Conservation (phyloP, 2,329 filamentous ascomycete genomes). For the Aspergillus terreus region DNA sequence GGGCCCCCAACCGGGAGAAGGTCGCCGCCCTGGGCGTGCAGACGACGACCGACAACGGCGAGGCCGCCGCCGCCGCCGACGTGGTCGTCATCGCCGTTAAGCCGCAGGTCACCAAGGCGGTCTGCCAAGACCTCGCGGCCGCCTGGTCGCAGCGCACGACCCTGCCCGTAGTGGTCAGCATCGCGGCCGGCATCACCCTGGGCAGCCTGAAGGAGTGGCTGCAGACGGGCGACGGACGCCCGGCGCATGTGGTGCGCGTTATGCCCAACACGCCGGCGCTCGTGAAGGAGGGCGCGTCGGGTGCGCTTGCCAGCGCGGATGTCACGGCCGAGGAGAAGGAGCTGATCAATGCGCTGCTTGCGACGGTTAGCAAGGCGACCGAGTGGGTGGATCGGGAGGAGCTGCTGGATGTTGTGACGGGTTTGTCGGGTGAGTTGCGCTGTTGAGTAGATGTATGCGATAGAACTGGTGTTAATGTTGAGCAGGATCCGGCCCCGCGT, state of each 20-base stretch:
- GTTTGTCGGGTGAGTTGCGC: constrained; percentile 28
- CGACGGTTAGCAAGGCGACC: constrained; percentile 30
- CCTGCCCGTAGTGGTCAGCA: constrained; percentile 31
- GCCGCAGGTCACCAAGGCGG: constrained; percentile 30
- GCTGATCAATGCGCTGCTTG: constrained; percentile 26
- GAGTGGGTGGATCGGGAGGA: constrained; percentile 35
- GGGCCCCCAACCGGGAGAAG: constrained; percentile 34
- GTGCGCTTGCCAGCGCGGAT: constrained; percentile 24
- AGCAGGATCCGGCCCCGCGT: constrained; percentile 33
- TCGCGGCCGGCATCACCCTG: constrained; percentile 33
- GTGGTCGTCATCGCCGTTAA: constrained; percentile 33
- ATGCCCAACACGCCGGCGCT: constrained; percentile 36
- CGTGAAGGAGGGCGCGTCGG: constrained; percentile 31
- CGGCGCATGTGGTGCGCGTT: constrained; percentile 29
- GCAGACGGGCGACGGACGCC: constrained; percentile 20
- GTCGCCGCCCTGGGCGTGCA: constrained; percentile 27
- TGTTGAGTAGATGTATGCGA: neutral
- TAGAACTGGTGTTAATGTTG: neutral
- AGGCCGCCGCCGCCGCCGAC: constrained; percentile 25
- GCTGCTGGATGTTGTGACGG: constrained; percentile 34
- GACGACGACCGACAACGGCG: constrained; percentile 28
- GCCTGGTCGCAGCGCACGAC: constrained; percentile 21
- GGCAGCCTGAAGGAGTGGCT: constrained; percentile 28
- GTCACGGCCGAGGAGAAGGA: constrained; percentile 27
- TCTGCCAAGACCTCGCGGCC: constrained; percentile 29